These are phyloP conservation scores for Taphrina pruni DNA, from an alignment of 1,139 yeast species.

Conservation along the genomic window DNA sequence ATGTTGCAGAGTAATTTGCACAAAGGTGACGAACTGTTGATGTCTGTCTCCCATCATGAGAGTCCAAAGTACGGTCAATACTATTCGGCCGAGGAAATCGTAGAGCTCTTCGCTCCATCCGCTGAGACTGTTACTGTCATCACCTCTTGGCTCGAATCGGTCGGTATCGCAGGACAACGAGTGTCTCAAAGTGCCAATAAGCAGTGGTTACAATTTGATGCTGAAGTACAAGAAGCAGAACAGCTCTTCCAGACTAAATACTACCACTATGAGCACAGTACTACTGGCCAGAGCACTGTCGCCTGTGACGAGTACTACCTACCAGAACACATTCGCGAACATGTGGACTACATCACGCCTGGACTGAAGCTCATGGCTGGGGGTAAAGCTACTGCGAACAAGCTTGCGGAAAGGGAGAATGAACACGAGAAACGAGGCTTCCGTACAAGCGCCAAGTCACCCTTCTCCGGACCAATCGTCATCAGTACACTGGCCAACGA, in stretches of 20 bases:
- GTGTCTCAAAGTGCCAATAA: background rate
- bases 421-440: slow-evolving; percentile 2
- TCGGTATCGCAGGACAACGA: background rate
- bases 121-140: background rate
- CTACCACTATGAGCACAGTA: slow-evolving; percentile 4
- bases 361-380: background rate
- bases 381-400: background rate
- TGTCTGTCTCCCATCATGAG: slow-evolving; percentile 12
- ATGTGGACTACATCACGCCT: slow-evolving; percentile 28
- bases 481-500: background rate
- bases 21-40: slow-evolving; percentile 10
- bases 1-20: slow-evolving; percentile 14
- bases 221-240: slow-evolving; percentile 18
- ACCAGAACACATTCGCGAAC: slow-evolving; percentile 15
- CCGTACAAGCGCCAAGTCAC: background rate
- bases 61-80: slow-evolving; percentile 20
- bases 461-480: slow-evolving; percentile 10
- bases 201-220: slow-evolving; percentile 7
- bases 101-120: slow-evolving; percentile 13
- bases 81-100: slow-evolving; percentile 16
- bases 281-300: slow-evolving; percentile 3
- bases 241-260: slow-evolving; percentile 10
- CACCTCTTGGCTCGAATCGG: slow-evolving; percentile 11
- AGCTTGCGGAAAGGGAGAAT: background rate
- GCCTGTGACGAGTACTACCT: slow-evolving; percentile 16